phyloP scores from a whole-genome alignment of 371 early-diverging fungal genomes.

The Coemansia sp. region DNA sequence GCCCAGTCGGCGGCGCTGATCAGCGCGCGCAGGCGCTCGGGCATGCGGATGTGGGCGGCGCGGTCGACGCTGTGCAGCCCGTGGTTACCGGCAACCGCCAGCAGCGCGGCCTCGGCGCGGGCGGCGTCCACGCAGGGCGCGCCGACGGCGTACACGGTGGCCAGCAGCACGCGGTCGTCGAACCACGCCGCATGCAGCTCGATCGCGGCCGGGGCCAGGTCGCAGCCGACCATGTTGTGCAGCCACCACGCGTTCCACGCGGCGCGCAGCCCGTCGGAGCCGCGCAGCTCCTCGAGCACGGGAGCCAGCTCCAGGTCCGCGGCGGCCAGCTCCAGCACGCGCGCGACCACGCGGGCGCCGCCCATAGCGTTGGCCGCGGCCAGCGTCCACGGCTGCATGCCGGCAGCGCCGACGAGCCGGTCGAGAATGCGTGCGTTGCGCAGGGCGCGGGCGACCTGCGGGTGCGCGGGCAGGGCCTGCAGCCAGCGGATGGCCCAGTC shows the following conservation, averaged over 20 bases:
- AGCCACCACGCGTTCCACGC: conserved; percentile 36
- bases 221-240: conserved; percentile 10
- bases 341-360: neutral
- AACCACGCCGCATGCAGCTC: conserved; percentile 5
- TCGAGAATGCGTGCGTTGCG: conserved; percentile 13
- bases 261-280: neutral
- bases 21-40: neutral
- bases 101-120: neutral
- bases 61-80: no score
- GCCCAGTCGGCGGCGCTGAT: neutral
- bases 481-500: conserved; percentile 40
- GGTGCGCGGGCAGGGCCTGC: neutral
- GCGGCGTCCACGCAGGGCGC: conserved; percentile 7
- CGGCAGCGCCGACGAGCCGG: neutral
- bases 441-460: neutral
- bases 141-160: conserved; percentile 13
- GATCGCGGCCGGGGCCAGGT: neutral
- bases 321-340: conserved; percentile 1
- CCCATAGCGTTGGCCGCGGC: conserved; percentile 12
- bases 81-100: conserved; percentile 1
- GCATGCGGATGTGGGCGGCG: neutral
- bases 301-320: neutral
- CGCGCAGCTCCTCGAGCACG: neutral
- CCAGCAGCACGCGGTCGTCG: conserved; percentile 10
- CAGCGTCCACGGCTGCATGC: conserved; percentile 2